Evolutionary conservation across 306 rosid genomes (phyloP), one percentile per base, ranked within the genome.

Genomic region (Cercis canadensis): DNA sequence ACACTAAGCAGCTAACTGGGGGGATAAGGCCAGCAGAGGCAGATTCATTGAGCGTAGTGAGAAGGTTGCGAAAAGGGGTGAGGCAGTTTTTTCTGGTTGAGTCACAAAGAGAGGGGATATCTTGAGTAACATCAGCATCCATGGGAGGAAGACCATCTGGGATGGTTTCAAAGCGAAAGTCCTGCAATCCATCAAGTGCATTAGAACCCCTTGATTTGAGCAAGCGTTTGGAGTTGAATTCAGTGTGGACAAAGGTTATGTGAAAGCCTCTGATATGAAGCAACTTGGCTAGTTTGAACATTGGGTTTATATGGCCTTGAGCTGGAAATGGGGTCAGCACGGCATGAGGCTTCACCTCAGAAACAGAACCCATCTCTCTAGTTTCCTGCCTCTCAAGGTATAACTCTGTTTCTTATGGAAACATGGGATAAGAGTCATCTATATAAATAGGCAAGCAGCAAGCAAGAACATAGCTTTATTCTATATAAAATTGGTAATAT

Each of bases 241-340:
- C 81, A 0, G 81, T 58, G 66, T 82, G 65, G 1, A 82, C 81
- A 24, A 82, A 78, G 11, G 87, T 82, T 1, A 82, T 65, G 36
- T 82, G 81, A 15, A 82, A 82, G 6, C 76, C 81, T 70, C 12
- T 78, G 15, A 59, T 55, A 52, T 82, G 75, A 17, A 82, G 87
- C 12, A 78, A 67, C 2, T 82, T 78, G 18, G 86, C 83, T 29
- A 82, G 19, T 12, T 74, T 78, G 0, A 82, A 64, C 86, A 82
- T 78, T 61, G 86, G 86, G 65, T 65, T 78, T 65, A 82, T 54
- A 75, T 82, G 86, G 6, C 86, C 86, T 61, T 78, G 86, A 50
- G 86, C 73, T 65, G 83, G 83, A 52, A 4, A 78, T 18, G 86
- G 86, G n/a, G n/a, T n/a, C n/a, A n/a, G n/a, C n/a, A n/a, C n/a